phyloP scores from a whole-genome alignment of 225 moss, liverwort and hornwort species.

The Takakia lepidozioides region DNA sequence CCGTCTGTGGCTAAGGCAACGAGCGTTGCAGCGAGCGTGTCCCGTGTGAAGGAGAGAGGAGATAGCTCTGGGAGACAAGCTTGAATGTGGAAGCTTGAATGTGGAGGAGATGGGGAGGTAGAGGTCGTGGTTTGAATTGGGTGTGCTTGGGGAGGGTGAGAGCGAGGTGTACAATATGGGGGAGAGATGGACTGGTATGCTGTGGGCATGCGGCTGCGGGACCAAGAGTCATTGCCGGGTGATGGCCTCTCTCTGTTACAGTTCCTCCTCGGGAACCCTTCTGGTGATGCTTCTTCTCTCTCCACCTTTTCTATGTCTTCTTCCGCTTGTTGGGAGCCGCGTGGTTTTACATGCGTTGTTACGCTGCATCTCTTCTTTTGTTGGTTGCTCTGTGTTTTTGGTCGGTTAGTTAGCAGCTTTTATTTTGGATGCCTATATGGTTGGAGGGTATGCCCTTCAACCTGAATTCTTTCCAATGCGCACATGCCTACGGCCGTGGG shows the following conservation, averaged over 20 bases:
- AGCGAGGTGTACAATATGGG: neutral
- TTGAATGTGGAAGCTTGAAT: no score
- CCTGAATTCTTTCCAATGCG: no score
- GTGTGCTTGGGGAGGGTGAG: neutral
- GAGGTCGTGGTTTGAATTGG: no score
- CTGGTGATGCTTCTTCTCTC: slow-evolving; percentile 42
- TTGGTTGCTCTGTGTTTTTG: neutral
- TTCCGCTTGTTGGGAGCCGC: neutral
- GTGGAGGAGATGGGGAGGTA: no score
- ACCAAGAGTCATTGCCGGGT: slow-evolving; percentile 38
- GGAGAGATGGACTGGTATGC: slow-evolving; percentile 59
- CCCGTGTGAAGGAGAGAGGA: no score
- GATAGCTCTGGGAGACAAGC: no score
- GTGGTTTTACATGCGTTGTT: neutral
- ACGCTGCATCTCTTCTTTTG: neutral
- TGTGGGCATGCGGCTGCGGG: slow-evolving; percentile 38
- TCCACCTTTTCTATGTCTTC: neutral
- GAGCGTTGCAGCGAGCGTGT: no score
- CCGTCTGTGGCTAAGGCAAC: no score
- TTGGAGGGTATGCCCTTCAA: no score
- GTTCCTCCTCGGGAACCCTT: slow-evolving; percentile 40
- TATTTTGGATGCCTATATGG: no score
- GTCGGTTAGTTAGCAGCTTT: neutral
- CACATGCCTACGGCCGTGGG: no score
- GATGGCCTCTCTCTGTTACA: slow-evolving; percentile 61